Evolutionary conservation across 805 yeast species (phyloP).

Genomic region (Myxozyma sirexii): DNA sequence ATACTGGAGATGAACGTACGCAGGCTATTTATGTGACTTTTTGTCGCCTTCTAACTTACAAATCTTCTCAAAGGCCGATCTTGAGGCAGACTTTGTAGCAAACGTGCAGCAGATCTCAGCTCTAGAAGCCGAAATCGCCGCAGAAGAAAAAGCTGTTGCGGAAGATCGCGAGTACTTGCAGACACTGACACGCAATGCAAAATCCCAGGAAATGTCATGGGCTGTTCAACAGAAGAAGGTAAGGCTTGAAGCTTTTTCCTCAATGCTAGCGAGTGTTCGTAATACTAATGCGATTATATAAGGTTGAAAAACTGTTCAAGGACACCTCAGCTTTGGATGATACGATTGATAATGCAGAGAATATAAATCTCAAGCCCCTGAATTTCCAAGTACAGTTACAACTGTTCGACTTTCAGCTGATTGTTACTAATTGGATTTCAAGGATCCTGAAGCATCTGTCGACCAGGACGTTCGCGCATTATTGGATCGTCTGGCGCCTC

Average conservation of each 20-base stretch:
- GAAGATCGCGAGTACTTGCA: conserved; percentile 18
- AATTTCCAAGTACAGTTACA: not conserved
- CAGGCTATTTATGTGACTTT: not conserved
- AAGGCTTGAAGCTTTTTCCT: not conserved
- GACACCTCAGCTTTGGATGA: not conserved
- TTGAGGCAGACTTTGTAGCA: conserved; percentile 15
- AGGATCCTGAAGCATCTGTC: conserved; percentile 12
- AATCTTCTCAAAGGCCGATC: too few species aligned
- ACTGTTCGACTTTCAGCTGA: not conserved
- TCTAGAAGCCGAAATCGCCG: conserved; percentile 22
- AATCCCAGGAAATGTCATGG: conserved; percentile 18
- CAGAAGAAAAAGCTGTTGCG: conserved; percentile 15
- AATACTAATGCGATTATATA: not conserved
- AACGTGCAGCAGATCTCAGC: conserved; percentile 16
- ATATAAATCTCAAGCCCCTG: conserved; percentile 6
- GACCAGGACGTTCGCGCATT: conserved; percentile 14
- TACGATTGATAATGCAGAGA: conserved; percentile 16
- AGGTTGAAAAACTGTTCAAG: conserved; percentile 10
- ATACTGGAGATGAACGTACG: conserved; percentile 23
- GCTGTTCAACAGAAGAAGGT: conserved; percentile 27
- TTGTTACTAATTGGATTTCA: not conserved
- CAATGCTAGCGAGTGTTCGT: too few species aligned
- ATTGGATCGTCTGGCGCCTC: conserved; percentile 12
- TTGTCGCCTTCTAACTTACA: too few species aligned
- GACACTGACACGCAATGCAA: conserved; percentile 21